Base-by-base conservation (phyloP, 805 yeast genomes). In the Lachancea cidri region DNA sequence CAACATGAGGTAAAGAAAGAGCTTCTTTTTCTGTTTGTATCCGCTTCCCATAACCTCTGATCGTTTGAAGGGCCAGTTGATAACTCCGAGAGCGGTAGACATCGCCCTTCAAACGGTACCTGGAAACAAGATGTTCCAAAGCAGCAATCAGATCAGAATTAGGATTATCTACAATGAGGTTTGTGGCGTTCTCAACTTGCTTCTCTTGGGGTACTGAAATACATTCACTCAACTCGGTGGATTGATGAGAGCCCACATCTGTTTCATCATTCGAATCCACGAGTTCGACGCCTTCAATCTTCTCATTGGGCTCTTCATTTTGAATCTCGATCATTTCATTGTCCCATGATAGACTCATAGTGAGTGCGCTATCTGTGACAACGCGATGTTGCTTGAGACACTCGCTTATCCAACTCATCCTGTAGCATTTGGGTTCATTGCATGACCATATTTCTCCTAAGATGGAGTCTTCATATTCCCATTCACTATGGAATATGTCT, bases 11-110 rank as follows among this genome's bases (percentile, higher is more conserved):
- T 5, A 39, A 17, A 3, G 54, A 39, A 14, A 58, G 37, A 4
- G 65, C 64, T 43, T 58, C 54, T 19, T 43, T 37, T 9, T 60
- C 63, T 4, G 60, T 52, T 15, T 36, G 35, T n/a, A 61, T 55
- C 9, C 35, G 32, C 15, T 46, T 45, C 2, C 50, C 49, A 35
- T 48, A 49, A 7, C 42, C 42, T 31, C 50, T 46, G 14, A 61
- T 44, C 1, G 59, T 50, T 13, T 44, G 45, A 16, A 42, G 47
- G 14, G 64, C 64, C 11, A 59, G 36, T 35, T 44, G 49, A 36
- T 61, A 61, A 31, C 63, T 46, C 39, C 60, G 51, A 6, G 57
- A 41, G 15, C 65, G 46, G 37, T 48, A 58, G 25, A 29, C 35
- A 39, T 61, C 65, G 4, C 63, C 62, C 37, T 56, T 47, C 1